Conservation (phyloP, 306 rosid species). For the Sicyos edulis region DNA sequence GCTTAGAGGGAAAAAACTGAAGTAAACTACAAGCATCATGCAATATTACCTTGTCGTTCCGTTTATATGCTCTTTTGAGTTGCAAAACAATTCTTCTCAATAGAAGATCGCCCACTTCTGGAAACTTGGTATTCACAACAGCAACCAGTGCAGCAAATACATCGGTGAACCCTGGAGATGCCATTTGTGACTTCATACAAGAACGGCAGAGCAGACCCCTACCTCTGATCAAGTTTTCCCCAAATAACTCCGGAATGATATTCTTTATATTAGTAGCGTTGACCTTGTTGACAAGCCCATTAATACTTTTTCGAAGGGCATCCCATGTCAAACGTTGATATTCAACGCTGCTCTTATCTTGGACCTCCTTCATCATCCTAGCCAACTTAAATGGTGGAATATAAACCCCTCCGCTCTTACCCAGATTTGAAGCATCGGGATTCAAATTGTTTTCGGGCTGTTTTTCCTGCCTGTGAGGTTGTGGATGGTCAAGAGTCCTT, state of each 20-base stretch:
- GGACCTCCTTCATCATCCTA: conserved; percentile 80
- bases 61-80: conserved; percentile 84
- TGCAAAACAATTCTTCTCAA: conserved; percentile 84
- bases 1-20: not conserved
- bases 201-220: conserved; percentile 93
- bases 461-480: conserved; percentile 29
- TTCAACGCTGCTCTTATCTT: conserved; percentile 76
- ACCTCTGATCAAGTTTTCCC: conserved; percentile 80
- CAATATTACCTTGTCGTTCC: conserved; percentile 76
- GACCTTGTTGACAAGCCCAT: conserved; percentile 91
- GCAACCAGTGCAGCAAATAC: conserved; percentile 88
- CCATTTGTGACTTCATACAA: conserved; percentile 95
- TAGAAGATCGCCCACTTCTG: conserved; percentile 80
- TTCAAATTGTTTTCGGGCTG: conserved; percentile 33
- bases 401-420: conserved; percentile 90
- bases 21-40: not conserved
- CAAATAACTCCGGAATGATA: conserved; percentile 70
- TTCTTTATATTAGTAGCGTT: conserved; percentile 80
- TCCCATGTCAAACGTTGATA: conserved; percentile 97
- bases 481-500: conserved; percentile 27
- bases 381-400: conserved; percentile 95
- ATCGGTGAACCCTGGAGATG: conserved; percentile 85
- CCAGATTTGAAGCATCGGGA: conserved; percentile 43
- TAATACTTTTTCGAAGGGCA: conserved; percentile 88
- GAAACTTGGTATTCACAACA: conserved; percentile 90